Base-by-base conservation (phyloP, 306 rosid species). In the Rosa persica region DNA sequence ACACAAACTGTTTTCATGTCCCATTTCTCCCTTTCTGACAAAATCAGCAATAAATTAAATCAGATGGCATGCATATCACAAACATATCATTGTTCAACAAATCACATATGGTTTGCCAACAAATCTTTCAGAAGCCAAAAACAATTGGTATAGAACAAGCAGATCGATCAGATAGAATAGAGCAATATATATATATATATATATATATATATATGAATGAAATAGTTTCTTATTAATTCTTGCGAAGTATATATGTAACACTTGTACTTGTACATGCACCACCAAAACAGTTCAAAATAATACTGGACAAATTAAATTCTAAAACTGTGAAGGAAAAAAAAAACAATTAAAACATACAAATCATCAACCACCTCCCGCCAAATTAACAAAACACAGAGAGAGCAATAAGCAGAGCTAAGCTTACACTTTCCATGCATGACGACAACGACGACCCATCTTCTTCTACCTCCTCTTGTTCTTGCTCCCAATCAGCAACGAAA, bases 391-490 rank as follows among this genome's bases (percentile, higher is more conserved):
- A 16, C 69, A 34, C n/a, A 30, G 42, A 60, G 17, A 57, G 15
- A 57, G 65, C 8, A 23, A 11, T 6, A 60, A 60, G 39, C 39
- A 30, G 67, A 23, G 34, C 64, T 57, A 8, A 57, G 64, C 64
- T 57, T 61, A 10, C 13, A 8, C 2, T 55, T 20, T n/a, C 62
- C 62, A 55, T 20, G 12, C 64, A 57, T 57, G 27, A 30, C 36
- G 36, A 30, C 36, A 30, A 30, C 27, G 46, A 43, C 20, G 19
- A 49, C n/a, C 57, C n/a, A 5, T 8, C 27, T 27, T 60, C 36
- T 58, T 22, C 76, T 27, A 95, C 48, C 78, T 82, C 85, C 99
- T 86, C 89, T 95, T 95, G 92, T 95, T 93, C 94, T 91, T 95
- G 88, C 99, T 95, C 1, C 99, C 98, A 11, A 91, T 5, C 82